These are phyloP conservation scores for Lathyrus tuberosus DNA, from an alignment of 306 rosid species.

Conservation along the genomic window DNA sequence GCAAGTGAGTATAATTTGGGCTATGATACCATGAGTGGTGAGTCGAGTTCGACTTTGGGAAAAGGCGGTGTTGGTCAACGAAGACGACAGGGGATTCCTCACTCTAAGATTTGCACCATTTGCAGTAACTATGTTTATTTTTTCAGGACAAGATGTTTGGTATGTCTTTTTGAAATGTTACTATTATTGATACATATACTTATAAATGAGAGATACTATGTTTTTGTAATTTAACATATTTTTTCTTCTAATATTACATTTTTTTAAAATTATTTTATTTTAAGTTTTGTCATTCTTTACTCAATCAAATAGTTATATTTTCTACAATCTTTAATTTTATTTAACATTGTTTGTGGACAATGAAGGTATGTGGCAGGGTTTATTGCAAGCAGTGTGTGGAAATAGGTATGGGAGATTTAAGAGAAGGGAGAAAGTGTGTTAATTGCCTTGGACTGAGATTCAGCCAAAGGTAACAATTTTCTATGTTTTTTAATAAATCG, in stretches of 20 bases:
- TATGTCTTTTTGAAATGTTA: constrained; percentile 41
- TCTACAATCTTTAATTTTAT: not conserved
- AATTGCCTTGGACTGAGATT: constrained; percentile 82
- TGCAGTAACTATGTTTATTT: constrained; percentile 64
- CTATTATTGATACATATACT: not conserved
- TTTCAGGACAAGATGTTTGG: constrained; percentile 82
- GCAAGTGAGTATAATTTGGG: constrained; percentile 34
- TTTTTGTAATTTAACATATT: not conserved
- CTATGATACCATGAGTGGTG: constrained; percentile 48
- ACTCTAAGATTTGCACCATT: constrained; percentile 76
- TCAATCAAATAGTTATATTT: not conserved
- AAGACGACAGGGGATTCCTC: constrained; percentile 79
- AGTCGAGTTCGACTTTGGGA: constrained; percentile 45
- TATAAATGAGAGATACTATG: not conserved
- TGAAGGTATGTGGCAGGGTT: constrained; percentile 90
- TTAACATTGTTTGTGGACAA: constrained; percentile 13
- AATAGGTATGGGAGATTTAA: constrained; percentile 88
- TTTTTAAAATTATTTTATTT: too few relatives aligned
- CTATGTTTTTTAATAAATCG: not conserved
- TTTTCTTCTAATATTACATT: too few relatives aligned
- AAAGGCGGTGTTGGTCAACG: constrained; percentile 38
- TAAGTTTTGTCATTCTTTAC: not conserved
- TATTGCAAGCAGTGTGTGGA: constrained; percentile 76
- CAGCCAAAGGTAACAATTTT: constrained; percentile 70
- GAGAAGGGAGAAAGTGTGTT: constrained; percentile 84